Base-by-base conservation (phyloP, 2,329 filamentous ascomycete species). In the Amauroascus niger region DNA sequence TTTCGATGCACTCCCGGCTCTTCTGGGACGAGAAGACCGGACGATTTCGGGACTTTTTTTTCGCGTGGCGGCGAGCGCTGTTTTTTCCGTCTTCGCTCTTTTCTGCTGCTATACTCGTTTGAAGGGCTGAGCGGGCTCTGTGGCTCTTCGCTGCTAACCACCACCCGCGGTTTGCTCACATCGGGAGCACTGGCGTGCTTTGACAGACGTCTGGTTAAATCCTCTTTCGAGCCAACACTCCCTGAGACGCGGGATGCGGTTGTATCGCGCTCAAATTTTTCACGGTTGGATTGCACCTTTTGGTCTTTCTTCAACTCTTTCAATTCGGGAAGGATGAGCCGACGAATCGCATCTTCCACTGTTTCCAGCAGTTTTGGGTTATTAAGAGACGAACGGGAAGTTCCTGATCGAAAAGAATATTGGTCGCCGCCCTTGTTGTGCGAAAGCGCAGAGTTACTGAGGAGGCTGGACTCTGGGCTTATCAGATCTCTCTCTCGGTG, bases 281-380 rank as follows among this genome's bases (percentile, higher is more conserved):
- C 81, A 9, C 80, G 81, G 62, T 82, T 84, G 59, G 85, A 79
- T 58, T 84, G 82, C 59, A 85, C 84, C 67, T 87, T 90, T 67
- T 91, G 87, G 64, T 95, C 89, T 62, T 90, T 83, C 69, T 95
- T 96, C 52, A 98, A 75, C 8, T 89, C 88, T 62, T 88, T 91
- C 43, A 98, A 76, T 69, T 98, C 91, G 0, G 93, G 93, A 2
- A 98, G 73, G 51, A 96, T 95, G 48, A 95, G 77, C 47, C 89
- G 81, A 58, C 88, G 84, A 64, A 96, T 95, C 13, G 89, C 89
- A 70, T 95, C 89, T 71, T 96, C 90, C 2, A 96, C 90, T 0
- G 89, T 93, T 63, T 93, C 87, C 1, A 96, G 78, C 1, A 96
- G 74, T 65, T 88, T 93, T 0, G 90, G 90, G 63, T 96, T 95